phyloP scores from a whole-genome alignment of 495 filamentous ascomycete species.

The Penicillium waksmanii region DNA sequence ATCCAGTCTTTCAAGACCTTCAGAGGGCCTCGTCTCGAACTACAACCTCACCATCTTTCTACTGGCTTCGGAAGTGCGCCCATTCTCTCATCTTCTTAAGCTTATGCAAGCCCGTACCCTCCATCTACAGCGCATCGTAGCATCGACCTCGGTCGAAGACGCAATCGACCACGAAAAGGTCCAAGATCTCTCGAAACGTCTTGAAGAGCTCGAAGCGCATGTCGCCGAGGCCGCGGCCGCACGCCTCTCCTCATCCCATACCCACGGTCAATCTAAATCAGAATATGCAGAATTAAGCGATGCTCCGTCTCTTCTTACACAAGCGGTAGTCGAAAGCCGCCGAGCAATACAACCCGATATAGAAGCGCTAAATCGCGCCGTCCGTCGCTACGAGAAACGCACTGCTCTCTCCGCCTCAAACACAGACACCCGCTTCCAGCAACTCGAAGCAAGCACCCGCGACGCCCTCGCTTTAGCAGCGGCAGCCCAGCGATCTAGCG shows the following conservation, averaged over 20 bases:
- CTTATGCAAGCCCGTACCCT: slow-evolving; percentile 77
- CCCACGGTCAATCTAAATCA: slow-evolving; percentile 15
- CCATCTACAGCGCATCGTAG: slow-evolving; percentile 78
- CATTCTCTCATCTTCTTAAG: slow-evolving; percentile 77
- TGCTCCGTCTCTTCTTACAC: slow-evolving; percentile 40
- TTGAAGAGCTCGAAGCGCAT: slow-evolving; percentile 72
- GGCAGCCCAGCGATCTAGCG: slow-evolving; percentile 60
- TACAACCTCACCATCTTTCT: slow-evolving; percentile 95
- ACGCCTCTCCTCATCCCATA: slow-evolving; percentile 20
- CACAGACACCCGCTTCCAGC: slow-evolving; percentile 72
- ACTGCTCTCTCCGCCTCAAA: slow-evolving; percentile 70
- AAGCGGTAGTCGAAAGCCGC: slow-evolving; percentile 64
- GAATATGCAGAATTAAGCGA: slow-evolving; percentile 17
- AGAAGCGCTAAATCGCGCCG: slow-evolving; percentile 86
- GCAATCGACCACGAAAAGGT: slow-evolving; percentile 46
- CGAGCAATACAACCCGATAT: slow-evolving; percentile 75
- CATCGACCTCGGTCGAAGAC: slow-evolving; percentile 48
- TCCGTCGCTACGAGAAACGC: slow-evolving; percentile 93
- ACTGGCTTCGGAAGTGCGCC: slow-evolving; percentile 82
- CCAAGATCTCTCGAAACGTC: slow-evolving; percentile 60
- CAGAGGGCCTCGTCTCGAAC: slow-evolving; percentile 84
- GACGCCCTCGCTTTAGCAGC: slow-evolving; percentile 82
- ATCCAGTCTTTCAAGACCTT: slow-evolving; percentile 74
- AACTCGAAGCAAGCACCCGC: slow-evolving; percentile 68
- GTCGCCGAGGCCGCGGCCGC: slow-evolving; percentile 45